These are phyloP conservation scores for Fusarium irregulare DNA, from an alignment of 2,329 filamentous ascomycete species.

Conservation along the genomic window DNA sequence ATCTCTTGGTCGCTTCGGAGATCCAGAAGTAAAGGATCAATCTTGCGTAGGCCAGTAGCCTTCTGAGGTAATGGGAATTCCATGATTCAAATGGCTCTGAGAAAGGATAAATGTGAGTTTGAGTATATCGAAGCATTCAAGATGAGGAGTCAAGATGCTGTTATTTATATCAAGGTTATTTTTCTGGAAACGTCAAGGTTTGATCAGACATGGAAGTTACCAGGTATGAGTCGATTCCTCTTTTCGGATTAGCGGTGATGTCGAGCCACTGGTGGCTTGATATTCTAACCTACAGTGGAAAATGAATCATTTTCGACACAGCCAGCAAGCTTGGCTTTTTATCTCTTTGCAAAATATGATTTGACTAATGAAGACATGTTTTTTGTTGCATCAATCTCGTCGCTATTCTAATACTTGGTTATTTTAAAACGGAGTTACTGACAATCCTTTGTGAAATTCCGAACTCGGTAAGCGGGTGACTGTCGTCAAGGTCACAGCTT, in stretches of 20 bases:
- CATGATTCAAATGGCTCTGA: not conserved
- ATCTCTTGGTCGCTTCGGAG: constrained; percentile 50
- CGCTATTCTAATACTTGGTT: too few species aligned
- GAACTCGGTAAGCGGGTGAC: not conserved
- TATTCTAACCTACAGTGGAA: not conserved
- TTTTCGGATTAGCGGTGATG: too few species aligned
- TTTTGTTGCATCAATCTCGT: not conserved
- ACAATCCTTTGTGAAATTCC: too few species aligned
- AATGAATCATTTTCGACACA: not conserved
- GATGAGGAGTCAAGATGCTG: not conserved
- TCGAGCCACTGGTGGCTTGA: not conserved
- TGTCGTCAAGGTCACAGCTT: too few species aligned
- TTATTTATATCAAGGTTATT: not conserved
- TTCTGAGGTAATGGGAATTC: not conserved
- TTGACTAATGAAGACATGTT: not conserved
- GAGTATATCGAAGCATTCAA: not conserved
- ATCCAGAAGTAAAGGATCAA: constrained; percentile 25
- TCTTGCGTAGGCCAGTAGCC: constrained; percentile 22
- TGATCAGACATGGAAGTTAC: not conserved
- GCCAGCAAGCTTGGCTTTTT: not conserved
- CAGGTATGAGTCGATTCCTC: not conserved
- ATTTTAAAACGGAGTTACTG: fast-evolving
- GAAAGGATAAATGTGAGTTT: not conserved
- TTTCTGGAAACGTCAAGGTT: not conserved
- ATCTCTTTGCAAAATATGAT: not conserved